These are phyloP conservation scores for Globisporangium radiosum DNA, from an alignment of 352 stramenopile genomes.

Conservation along the genomic window DNA sequence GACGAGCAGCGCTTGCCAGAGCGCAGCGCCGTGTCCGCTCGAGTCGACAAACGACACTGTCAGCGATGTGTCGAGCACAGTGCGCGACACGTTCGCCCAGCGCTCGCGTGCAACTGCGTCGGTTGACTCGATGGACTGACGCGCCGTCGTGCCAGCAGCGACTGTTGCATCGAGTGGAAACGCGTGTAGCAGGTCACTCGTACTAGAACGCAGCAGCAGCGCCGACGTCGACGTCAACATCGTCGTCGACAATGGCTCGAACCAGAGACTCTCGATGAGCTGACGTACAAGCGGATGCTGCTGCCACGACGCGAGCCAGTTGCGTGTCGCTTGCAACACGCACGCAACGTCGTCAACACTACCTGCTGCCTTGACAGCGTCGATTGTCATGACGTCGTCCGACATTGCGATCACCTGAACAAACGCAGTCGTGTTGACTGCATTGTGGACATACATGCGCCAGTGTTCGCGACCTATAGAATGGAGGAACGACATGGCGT, in stretches of 20 bases:
- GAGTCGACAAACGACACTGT: constrained; percentile 23
- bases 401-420: background rate
- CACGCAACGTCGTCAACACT: constrained; percentile 21
- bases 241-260: constrained; percentile 6
- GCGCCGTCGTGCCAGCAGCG: too few species aligned
- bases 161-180: constrained; percentile 18
- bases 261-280: constrained; percentile 53
- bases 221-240: constrained; percentile 5
- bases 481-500: constrained; percentile 33
- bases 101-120: background rate
- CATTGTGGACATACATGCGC: constrained; percentile 22
- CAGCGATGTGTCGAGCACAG: constrained; percentile 27
- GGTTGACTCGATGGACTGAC: too few species aligned
- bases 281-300: constrained; percentile 34
- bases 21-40: constrained; percentile 20
- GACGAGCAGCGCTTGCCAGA: constrained; percentile 33
- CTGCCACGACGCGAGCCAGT: constrained; percentile 54
- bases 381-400: background rate
- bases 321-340: constrained; percentile 25
- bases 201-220: constrained; percentile 2
- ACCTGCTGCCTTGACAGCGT: background rate
- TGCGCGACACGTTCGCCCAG: constrained; percentile 14
- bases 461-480: constrained; percentile 7
- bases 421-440: constrained; percentile 12
- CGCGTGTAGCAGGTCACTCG: constrained; percentile 12